Percentiles rank a stretch among this genome's conserved stretches.
phyloP scores from a whole-genome alignment of 192 early-diverging fungal species.

The Backusella tuberculispora region DNA sequence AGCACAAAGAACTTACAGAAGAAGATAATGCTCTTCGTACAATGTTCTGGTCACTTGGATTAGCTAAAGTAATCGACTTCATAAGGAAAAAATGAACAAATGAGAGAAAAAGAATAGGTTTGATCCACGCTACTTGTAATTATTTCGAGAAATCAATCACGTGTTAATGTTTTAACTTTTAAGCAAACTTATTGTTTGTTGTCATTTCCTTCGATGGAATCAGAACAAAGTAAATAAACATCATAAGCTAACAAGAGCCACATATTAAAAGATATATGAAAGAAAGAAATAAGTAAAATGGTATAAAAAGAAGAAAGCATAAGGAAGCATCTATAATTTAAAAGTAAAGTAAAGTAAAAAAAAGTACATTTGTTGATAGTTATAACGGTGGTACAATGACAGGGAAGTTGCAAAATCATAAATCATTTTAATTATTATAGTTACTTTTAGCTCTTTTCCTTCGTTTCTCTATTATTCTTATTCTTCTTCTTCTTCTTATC shows the following conservation, averaged over 20 bases:
- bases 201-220: background rate
- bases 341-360: background rate
- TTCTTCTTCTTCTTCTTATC: background rate
- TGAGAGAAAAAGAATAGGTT: constrained; percentile 16
- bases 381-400: background rate
- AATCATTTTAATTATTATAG: background rate
- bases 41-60: constrained; percentile 30
- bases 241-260: background rate
- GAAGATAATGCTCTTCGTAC: constrained; percentile 30
- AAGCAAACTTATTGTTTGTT: background rate
- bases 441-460: background rate
- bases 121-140: background rate
- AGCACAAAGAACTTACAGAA: constrained; percentile 19
- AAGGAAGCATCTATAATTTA: too few relatives aligned
- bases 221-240: background rate
- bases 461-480: too few relatives aligned
- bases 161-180: background rate
- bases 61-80: constrained; percentile 28
- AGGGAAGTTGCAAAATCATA: background rate
- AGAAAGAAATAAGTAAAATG: background rate
- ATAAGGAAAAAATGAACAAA: constrained; percentile 31
- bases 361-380: background rate
- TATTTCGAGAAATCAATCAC: background rate
- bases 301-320: too few relatives aligned
- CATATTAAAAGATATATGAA: background rate